phyloP scores from a whole-genome alignment of 371 early-diverging fungal genomes.

The Circinella umbellata region DNA sequence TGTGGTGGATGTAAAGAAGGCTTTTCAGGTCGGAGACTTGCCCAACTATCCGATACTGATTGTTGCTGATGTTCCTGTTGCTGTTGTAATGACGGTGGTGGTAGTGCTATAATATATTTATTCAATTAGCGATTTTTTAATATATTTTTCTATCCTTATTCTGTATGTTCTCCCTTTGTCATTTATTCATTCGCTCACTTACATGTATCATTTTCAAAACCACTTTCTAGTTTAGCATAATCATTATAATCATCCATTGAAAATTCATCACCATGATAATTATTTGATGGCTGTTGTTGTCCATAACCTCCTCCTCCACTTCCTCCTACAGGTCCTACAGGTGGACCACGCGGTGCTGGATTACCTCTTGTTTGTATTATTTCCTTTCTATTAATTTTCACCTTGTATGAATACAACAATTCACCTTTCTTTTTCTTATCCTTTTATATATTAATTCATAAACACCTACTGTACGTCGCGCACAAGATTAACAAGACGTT shows the following conservation, averaged over 20 bases:
- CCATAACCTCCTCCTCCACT: neutral
- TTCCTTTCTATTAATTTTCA: conserved; percentile 23
- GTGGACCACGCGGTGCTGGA: conserved; percentile 14
- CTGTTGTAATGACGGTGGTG: conserved; percentile 4
- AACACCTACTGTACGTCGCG: conserved; percentile 48
- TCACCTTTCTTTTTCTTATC: neutral
- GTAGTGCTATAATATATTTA: neutral
- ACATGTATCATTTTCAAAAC: conserved; percentile 23
- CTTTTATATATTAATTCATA: neutral
- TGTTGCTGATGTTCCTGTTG: conserved; percentile 5
- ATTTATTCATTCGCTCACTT: neutral
- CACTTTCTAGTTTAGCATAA: conserved; percentile 14
- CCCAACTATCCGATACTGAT: conserved; percentile 3
- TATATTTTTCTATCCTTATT: neutral
- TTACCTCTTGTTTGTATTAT: conserved; percentile 23
- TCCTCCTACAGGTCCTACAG: conserved; percentile 8
- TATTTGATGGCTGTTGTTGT: conserved; percentile 8
- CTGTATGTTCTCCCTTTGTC: neutral
- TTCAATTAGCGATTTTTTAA: neutral
- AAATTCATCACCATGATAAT: conserved; percentile 4
- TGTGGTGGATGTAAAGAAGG: neutral
- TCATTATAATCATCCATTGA: conserved; percentile 13
- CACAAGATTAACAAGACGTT: conserved; percentile 44
- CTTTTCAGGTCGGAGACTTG: conserved; percentile 9
- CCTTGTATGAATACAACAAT: neutral